Evolutionary conservation across 192 early-diverging fungal genomes (phyloP).

Genomic region (Coemansia guatemalensis): DNA sequence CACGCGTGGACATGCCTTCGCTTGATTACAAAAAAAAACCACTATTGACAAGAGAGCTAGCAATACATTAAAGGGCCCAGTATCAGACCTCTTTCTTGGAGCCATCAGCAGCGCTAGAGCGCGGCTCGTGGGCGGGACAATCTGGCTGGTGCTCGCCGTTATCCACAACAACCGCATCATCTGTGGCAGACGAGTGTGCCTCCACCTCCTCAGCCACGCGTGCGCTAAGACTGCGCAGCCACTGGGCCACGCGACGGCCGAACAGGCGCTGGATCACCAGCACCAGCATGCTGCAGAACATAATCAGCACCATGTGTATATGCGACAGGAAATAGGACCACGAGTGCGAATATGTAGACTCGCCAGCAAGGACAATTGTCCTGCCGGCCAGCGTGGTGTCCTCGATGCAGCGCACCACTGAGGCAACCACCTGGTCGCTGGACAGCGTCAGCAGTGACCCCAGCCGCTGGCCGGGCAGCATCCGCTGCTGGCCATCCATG

Average conservation of each 20-base stretch:
- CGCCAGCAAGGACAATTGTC: conserved; percentile 38
- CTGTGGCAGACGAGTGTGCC: background rate
- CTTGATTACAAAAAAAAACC: background rate
- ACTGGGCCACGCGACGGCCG: conserved; percentile 9
- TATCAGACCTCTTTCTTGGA: background rate
- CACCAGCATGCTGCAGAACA: conserved; percentile 28
- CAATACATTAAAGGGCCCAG: background rate
- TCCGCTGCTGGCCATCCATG: conserved; percentile 9
- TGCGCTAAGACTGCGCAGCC: conserved; percentile 2
- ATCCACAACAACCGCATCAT: background rate
- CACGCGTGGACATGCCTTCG: background rate
- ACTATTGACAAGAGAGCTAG: background rate
- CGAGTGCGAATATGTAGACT: conserved; percentile 27
- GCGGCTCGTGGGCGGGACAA: background rate
- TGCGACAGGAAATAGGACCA: conserved; percentile 24
- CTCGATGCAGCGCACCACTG: conserved; percentile 39
- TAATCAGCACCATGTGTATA: conserved; percentile 34
- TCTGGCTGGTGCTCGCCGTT: background rate
- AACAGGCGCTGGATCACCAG: conserved; percentile 19
- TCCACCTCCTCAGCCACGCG: background rate
- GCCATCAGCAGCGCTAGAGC: background rate
- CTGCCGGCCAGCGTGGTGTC: conserved; percentile 29
- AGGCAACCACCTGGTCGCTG: conserved; percentile 31
- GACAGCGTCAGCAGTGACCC: conserved; percentile 37
- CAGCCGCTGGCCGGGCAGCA: conserved; percentile 36